Conservation (phyloP, 148 eudicot genomes). For the Euryodendron excelsum region DNA sequence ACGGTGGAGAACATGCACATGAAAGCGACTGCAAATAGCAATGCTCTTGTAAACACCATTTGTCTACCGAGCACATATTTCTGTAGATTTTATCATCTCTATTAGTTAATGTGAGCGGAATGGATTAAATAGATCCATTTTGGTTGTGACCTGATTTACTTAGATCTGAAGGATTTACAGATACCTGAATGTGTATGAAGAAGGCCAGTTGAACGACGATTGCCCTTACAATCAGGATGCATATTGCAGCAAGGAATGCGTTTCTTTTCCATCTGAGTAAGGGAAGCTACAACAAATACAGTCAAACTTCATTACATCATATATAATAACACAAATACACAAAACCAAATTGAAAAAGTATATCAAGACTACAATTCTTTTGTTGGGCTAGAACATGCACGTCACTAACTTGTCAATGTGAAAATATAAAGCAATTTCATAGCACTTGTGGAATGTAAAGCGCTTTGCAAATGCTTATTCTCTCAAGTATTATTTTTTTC, state of each 20-base stretch:
- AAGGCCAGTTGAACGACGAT: conserved; percentile 18
- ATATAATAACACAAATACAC: no score
- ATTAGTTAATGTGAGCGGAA: not conserved
- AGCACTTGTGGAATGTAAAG: not conserved
- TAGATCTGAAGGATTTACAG: not conserved
- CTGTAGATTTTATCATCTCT: conserved; percentile 2
- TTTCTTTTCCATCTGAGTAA: conserved; percentile 27
- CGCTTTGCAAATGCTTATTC: no score
- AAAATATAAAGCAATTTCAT: not conserved
- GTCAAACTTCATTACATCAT: not conserved
- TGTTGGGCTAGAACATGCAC: no score
- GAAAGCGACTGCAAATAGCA: conserved; percentile 16
- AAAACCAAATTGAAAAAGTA: no score
- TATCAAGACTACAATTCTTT: no score
- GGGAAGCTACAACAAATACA: conserved; percentile 8
- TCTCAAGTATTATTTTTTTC: no score
- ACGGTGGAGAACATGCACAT: conserved; percentile 24
- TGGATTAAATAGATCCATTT: no score
- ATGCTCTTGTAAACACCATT: conserved; percentile 16
- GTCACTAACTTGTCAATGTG: not conserved
- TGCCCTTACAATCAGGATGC: conserved; percentile 24
- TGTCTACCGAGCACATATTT: conserved; percentile 19
- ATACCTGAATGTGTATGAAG: conserved; percentile 23
- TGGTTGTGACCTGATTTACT: not conserved
- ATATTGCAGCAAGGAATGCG: conserved; percentile 23